Evolutionary conservation across 208 protist genomes (phyloP).

Genomic region (Trypanosoma brucei): DNA sequence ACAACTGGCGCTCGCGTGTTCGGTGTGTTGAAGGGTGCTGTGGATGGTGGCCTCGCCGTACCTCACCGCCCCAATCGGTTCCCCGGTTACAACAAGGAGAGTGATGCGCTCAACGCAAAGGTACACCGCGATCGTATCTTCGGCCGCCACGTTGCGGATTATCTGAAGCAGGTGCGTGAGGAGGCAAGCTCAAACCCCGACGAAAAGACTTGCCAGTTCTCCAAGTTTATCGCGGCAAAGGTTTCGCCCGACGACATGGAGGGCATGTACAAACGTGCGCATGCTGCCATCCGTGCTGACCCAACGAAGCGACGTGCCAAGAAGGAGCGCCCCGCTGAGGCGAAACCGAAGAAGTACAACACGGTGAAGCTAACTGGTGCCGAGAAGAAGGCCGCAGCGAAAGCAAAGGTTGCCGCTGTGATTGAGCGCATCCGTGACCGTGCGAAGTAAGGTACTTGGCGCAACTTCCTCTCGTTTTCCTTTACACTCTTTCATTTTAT

Average conservation of each 20-base stretch:
- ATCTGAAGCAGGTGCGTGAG: conserved; percentile 96
- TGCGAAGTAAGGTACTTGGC: conserved; percentile 1
- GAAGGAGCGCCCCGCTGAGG: conserved; percentile 52
- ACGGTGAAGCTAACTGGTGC: conserved; percentile 40
- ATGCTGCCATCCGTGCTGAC: conserved; percentile 92
- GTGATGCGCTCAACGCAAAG: conserved; percentile 88
- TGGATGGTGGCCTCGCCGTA: conserved; percentile 97
- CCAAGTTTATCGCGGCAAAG: conserved; percentile 91
- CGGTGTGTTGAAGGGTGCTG: conserved; percentile 93
- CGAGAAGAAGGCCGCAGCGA: conserved; percentile 56
- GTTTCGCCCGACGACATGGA: conserved; percentile 92
- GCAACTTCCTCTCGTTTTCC: not conserved
- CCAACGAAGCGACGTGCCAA: conserved; percentile 70
- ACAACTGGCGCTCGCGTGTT: conserved; percentile 96
- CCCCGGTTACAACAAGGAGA: conserved; percentile 93
- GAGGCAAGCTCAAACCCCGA: conserved; percentile 85
- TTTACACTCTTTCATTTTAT: conserved; percentile 12
- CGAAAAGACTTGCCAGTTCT: conserved; percentile 95
- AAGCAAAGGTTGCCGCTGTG: conserved; percentile 62
- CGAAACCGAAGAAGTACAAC: conserved; percentile 41
- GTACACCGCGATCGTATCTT: conserved; percentile 95
- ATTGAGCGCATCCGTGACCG: conserved; percentile 42
- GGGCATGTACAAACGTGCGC: conserved; percentile 92
- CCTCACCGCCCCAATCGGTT: conserved; percentile 96
- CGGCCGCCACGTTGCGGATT: conserved; percentile 96